Percentiles rank a stretch among this genome's conserved stretches.
Evolutionary conservation across 768 basidiomycete species (phyloP).

Genomic region (Kwoniella botswanensis): DNA sequence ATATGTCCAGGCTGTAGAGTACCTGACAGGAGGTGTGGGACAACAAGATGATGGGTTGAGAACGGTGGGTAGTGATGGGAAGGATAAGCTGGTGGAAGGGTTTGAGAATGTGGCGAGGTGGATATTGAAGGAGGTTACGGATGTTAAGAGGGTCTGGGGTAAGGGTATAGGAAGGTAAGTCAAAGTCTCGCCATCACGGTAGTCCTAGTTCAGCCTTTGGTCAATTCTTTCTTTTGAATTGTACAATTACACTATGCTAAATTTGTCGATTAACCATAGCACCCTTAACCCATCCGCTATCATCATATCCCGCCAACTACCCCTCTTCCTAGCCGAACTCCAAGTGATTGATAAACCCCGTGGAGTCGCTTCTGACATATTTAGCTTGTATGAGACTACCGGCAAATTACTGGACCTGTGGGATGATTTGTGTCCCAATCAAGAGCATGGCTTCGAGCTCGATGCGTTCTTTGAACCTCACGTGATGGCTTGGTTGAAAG

Average conservation of each 20-base stretch:
- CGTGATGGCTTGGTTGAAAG: conserved; percentile 53
- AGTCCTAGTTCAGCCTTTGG: no score
- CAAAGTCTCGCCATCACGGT: no score
- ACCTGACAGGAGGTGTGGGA: conserved; percentile 41
- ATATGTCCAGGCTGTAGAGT: conserved; percentile 46
- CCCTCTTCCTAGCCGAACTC: conserved; percentile 56
- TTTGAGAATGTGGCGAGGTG: conserved; percentile 52
- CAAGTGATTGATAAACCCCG: conserved; percentile 49
- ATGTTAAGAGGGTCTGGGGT: conserved; percentile 46
- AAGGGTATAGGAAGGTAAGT: conserved; percentile 48
- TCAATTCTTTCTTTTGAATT: no score
- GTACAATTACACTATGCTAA: no score
- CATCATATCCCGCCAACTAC: conserved; percentile 56
- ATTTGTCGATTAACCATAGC: conserved; percentile 9
- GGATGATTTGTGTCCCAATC: conserved; percentile 53
- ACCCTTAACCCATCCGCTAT: conserved; percentile 49
- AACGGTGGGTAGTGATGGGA: conserved; percentile 19
- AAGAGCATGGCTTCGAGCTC: conserved; percentile 54
- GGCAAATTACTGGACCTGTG: conserved; percentile 45
- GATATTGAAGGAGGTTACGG: conserved; percentile 49
- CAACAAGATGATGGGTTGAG: conserved; percentile 14
- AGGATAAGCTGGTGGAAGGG: conserved; percentile 43
- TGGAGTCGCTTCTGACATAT: conserved; percentile 49
- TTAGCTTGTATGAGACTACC: conserved; percentile 51
- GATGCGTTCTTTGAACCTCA: conserved; percentile 58